These are phyloP conservation scores for Wallacemonas sp. DNA, from an alignment of 208 protist species.

Conservation along the genomic window DNA sequence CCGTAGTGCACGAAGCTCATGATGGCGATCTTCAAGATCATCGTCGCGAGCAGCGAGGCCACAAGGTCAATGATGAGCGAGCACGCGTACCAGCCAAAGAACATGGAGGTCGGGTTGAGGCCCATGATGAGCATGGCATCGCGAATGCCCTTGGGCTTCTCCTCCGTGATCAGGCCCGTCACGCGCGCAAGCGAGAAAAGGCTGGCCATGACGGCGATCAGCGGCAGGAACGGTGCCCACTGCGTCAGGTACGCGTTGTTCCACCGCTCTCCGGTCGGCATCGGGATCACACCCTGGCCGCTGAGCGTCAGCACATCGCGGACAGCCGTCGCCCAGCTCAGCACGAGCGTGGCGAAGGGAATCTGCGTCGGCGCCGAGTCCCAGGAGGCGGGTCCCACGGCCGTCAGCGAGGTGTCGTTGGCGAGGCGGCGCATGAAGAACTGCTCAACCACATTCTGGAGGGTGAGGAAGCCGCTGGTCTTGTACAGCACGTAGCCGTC, in stretches of 20 bases:
- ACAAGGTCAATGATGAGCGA: slow-evolving; percentile 63
- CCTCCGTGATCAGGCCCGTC: slow-evolving; percentile 69
- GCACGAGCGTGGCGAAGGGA: neutral
- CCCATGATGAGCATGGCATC: slow-evolving; percentile 92
- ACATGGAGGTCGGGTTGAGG: slow-evolving; percentile 67
- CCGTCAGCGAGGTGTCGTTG: slow-evolving; percentile 7
- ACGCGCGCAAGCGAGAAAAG: slow-evolving; percentile 74
- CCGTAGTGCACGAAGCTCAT: slow-evolving; percentile 54
- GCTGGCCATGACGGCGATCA: slow-evolving; percentile 67
- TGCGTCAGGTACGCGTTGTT: slow-evolving; percentile 57
- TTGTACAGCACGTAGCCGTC: slow-evolving; percentile 67
- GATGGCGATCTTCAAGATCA: slow-evolving; percentile 69
- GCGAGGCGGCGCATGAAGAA: slow-evolving; percentile 45
- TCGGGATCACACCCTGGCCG: slow-evolving; percentile 46
- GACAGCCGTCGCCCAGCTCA: slow-evolving; percentile 26
- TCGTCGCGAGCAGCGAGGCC: slow-evolving; percentile 46
- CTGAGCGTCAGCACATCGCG: slow-evolving; percentile 39
- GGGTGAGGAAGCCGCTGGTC: slow-evolving; percentile 78
- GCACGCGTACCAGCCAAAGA: slow-evolving; percentile 69
- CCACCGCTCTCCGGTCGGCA: slow-evolving; percentile 50
- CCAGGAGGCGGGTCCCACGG: slow-evolving; percentile 14
- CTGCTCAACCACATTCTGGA: slow-evolving; percentile 72
- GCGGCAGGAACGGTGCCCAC: slow-evolving; percentile 77
- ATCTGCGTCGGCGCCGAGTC: neutral
- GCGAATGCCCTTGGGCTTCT: slow-evolving; percentile 78